Evolutionary conservation across 495 filamentous ascomycete genomes (phyloP).

Genomic region (Aspergillus coremiiformis): DNA sequence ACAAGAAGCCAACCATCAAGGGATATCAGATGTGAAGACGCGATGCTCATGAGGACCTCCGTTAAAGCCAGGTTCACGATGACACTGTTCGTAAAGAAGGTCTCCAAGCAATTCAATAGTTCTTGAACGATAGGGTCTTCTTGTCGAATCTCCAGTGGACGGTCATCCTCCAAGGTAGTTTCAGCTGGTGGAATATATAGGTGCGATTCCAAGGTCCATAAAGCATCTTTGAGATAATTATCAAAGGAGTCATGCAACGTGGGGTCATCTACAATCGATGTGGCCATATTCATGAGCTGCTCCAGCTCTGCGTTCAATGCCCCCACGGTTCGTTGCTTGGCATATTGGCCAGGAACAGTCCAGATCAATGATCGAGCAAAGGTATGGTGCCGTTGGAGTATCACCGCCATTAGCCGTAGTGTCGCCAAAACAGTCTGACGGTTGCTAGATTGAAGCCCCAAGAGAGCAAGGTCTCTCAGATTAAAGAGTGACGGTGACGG

Average conservation of each 20-base stretch:
- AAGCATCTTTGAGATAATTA: slow-evolving; percentile 71
- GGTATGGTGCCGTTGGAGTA: slow-evolving; percentile 78
- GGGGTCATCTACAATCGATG: slow-evolving; percentile 61
- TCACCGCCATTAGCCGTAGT: slow-evolving; percentile 72
- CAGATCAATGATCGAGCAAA: slow-evolving; percentile 71
- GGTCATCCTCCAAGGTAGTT: slow-evolving; percentile 21
- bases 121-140: slow-evolving; percentile 72
- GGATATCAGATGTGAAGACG: slow-evolving; percentile 71
- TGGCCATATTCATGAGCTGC: slow-evolving; percentile 63
- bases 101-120: slow-evolving; percentile 59
- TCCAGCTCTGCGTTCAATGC: slow-evolving; percentile 75
- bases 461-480: slow-evolving; percentile 79
- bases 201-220: slow-evolving; percentile 72
- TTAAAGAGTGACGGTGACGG: slow-evolving; percentile 87
- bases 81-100: slow-evolving; percentile 82
- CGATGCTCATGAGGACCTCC: slow-evolving; percentile 71
- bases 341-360: slow-evolving; percentile 53
- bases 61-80: slow-evolving; percentile 85
- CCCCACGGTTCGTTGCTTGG: slow-evolving; percentile 64
- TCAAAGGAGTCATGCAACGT: slow-evolving; percentile 75
- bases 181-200: slow-evolving; percentile 28
- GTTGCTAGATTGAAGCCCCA: slow-evolving; percentile 76
- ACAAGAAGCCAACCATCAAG: slow-evolving; percentile 88
- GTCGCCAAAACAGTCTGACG: slow-evolving; percentile 85
- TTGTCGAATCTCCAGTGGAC: slow-evolving; percentile 43